Percentiles rank a stretch among this genome's conserved stretches.
Evolutionary conservation across 495 filamentous ascomycete species (phyloP).

Genomic region (Aspergillus conjunctus): DNA sequence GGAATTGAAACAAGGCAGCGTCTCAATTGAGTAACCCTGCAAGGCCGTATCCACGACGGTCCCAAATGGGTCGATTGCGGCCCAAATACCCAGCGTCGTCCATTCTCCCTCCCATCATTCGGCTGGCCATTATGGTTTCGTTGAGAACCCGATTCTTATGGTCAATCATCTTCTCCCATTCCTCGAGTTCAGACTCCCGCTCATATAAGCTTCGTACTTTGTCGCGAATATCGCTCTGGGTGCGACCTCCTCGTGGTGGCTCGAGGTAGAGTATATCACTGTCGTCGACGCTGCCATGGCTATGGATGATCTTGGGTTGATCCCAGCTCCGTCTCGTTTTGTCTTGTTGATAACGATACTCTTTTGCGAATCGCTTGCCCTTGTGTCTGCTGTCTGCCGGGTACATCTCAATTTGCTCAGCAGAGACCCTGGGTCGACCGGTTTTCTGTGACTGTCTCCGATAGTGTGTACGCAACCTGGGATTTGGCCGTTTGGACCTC

Average conservation of each 20-base stretch:
- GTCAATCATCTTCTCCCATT: conserved; percentile 20
- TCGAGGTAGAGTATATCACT: conserved; percentile 26
- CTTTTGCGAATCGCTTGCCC: not conserved
- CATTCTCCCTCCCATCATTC: not conserved
- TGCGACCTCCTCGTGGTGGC: conserved; percentile 21
- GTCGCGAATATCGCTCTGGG: conserved; percentile 31
- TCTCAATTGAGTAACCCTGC: not conserved
- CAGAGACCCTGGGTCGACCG: conserved; percentile 12
- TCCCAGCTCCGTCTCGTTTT: conserved; percentile 16
- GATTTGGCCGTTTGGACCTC: conserved; percentile 8
- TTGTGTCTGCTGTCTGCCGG: conserved; percentile 18
- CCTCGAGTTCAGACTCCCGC: conserved; percentile 36
- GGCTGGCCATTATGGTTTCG: not conserved
- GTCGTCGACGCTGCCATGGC: conserved; percentile 18
- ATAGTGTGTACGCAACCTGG: conserved; percentile 23
- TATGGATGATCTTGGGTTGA: conserved; percentile 28
- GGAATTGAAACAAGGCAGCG: not conserved
- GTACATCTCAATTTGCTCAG: conserved; percentile 20
- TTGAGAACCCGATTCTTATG: conserved; percentile 12
- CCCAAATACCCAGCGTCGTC: conserved; percentile 25
- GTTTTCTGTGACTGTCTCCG: conserved; percentile 20
- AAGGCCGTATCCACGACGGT: conserved; percentile 18
- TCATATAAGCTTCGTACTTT: conserved; percentile 30
- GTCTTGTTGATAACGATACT: conserved; percentile 10
- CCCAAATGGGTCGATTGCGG: conserved; percentile 21